Evolutionary conservation across 1,139 yeast species (phyloP), one percentile per base, ranked within the genome.

Genomic region (Suhomyces chickasaworum): DNA sequence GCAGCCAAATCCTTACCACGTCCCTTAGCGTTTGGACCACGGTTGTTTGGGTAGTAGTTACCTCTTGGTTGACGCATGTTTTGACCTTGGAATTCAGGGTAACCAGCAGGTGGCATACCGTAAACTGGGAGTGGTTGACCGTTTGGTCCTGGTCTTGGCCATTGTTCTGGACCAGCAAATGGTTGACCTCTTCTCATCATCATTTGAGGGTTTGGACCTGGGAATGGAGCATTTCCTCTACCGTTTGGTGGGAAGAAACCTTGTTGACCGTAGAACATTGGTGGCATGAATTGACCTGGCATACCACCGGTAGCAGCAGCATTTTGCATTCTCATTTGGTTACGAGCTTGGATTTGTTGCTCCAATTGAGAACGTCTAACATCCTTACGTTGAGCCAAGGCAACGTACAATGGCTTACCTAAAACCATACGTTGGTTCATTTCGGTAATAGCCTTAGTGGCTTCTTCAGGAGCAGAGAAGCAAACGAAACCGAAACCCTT

Each of bases 401-500:
- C 97, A 73, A 93, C 99, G 71, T 93, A 93, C 68, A 93, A 81
- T 64, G 99, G 99, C 82, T 95, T 93, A 69, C 95, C 91, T 63
- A 84, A 84, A 63, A 93, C 83, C 88, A 93, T 88, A 71, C 93
- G 88, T 78, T 91, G 97, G 83, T 91, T 90, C 97, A 93, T 91
- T 79, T 93, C 99, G 62, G 95, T 83, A 69, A 91, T 90, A 57
- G 99, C 99, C 79, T 90, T 90, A 63, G 97, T 89, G 59, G 99
- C 99, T 81, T 93, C 99, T 73, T 93, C 99, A 64, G 98, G 97
- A 56, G 95, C 76, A 49, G 97, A 85, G 86, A 87, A 95, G 77
- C 99, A 90, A 62, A 93, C 99, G 69, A 93, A 93, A 65, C 99
- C 99, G 69, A 93, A 93, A 59, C 99, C 98, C 80, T 89, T 91